Conservation (phyloP, 768 basidiomycete species). For the Aureoboletus auriporus region DNA sequence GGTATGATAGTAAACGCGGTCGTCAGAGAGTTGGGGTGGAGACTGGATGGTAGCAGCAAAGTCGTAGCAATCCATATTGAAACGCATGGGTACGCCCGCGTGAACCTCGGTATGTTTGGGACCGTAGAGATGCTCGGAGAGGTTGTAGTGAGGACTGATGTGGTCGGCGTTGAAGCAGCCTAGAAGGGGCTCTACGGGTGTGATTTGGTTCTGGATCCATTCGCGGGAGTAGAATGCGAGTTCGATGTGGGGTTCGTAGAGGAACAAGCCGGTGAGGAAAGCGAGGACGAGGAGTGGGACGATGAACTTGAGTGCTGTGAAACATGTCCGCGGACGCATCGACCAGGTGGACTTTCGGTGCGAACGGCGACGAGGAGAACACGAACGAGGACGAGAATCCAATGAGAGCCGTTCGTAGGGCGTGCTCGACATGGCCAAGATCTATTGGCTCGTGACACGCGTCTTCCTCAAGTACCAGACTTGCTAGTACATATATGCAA, state of each 20-base stretch:
- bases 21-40: slow-evolving; percentile 25
- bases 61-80: slow-evolving; percentile 89
- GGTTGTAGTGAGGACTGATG: slow-evolving; percentile 64
- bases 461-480: too few relatives aligned
- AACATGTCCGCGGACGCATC: slow-evolving; percentile 35
- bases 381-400: slow-evolving; percentile 35
- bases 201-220: slow-evolving; percentile 76
- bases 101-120: slow-evolving; percentile 69
- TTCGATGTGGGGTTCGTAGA: slow-evolving; percentile 86
- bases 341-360: slow-evolving; percentile 25
- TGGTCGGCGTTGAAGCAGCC: slow-evolving; percentile 70
- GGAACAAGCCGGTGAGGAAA: slow-evolving; percentile 46
- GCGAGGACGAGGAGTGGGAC: slow-evolving; percentile 36
- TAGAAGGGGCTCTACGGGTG: slow-evolving; percentile 54
- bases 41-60: slow-evolving; percentile 79
- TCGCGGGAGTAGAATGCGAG: slow-evolving; percentile 69
- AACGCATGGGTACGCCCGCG: slow-evolving; percentile 71
- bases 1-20: slow-evolving; percentile 74
- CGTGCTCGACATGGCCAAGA: slow-evolving; percentile 33
- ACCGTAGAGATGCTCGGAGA: slow-evolving; percentile 59
- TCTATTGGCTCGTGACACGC: too few relatives aligned
- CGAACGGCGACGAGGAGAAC: slow-evolving; percentile 22
- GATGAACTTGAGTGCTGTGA: slow-evolving; percentile 41
- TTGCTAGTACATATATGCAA: background rate
- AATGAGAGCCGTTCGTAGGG: slow-evolving; percentile 50